Evolutionary conservation across 108 stramenopile genomes (phyloP), one percentile per base, ranked within the genome.

Genomic region (Ochromonas danica): DNA sequence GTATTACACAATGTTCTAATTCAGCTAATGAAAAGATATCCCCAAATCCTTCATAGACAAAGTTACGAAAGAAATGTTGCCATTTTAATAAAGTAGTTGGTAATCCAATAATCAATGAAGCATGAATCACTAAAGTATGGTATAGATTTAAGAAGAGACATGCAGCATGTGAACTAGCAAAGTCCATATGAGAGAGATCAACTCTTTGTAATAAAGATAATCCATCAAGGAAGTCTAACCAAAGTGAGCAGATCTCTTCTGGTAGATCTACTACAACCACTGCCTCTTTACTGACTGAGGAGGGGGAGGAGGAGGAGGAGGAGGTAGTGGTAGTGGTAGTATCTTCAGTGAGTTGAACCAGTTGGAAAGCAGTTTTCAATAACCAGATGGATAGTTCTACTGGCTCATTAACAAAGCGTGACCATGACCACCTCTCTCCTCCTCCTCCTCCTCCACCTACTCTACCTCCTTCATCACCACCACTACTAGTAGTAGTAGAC

Each of bases 11-110:
- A 62, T 92, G 89, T 63, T 94, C 92, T 25, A 97, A 86, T 82
- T 97, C 96, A 27, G 94, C 89, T 42, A 97, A 84, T n/a, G 93
- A 93, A 83, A 97, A 97, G 0, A 97, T 91, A 79, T 97, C 96
- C 6, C 89, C 85, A 25, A 94, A 94, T 61, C 94, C 91, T 81
- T 97, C 96, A 84, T 97, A 97, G 67, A 93, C 94, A 41, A 90
- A 85, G 42, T 71, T 88, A 72, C 86, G 87, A 81, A 92, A 92
- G 43, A 90, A 90, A 40, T 61, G 71, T n/a, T 88, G 70, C 89
- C 89, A 92, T 40, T 85, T 80, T 65, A 95, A 92, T 51, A 84
- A 71, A 1, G 81, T 82, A 14, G 78, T 84, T 27, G 91, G 90
- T 43, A 89, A 85, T 25, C 90, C 90, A 40, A 91, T 75, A 6